Percentiles rank a stretch among this genome's conserved stretches.
Evolutionary conservation across 768 basidiomycete genomes (phyloP).

Genomic region (Peribolospora baueri): DNA sequence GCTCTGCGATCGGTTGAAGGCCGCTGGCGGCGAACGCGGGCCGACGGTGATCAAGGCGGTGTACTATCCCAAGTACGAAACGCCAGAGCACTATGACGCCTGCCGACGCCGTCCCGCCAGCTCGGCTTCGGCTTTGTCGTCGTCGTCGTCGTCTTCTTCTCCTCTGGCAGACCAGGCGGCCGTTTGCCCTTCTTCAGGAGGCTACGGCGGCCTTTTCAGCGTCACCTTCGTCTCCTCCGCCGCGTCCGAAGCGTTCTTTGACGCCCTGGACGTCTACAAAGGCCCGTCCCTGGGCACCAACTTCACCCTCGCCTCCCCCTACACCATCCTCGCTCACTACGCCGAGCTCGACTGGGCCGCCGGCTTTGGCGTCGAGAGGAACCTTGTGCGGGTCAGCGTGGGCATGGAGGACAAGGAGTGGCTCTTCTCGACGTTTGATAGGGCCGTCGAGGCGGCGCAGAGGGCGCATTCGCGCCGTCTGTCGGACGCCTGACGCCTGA

Average conservation of each 20-base stretch:
- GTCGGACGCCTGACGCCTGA: neutral
- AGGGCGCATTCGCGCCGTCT: constrained; percentile 10
- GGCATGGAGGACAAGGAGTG: constrained; percentile 51
- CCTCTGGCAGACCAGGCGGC: neutral
- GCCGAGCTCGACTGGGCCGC: constrained; percentile 77
- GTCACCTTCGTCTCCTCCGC: constrained; percentile 38
- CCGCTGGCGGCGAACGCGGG: constrained; percentile 23
- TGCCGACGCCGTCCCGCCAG: constrained; percentile 29
- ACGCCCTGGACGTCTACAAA: constrained; percentile 56
- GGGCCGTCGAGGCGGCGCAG: constrained; percentile 54
- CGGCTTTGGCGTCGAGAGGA: constrained; percentile 56
- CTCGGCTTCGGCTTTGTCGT: neutral
- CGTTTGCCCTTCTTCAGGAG: neutral
- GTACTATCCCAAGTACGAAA: constrained; percentile 67
- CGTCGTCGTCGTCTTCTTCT: neutral
- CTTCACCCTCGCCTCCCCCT: constrained; percentile 86
- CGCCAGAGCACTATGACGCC: constrained; percentile 41
- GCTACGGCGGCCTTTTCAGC: constrained; percentile 30
- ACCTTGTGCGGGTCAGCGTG: constrained; percentile 68
- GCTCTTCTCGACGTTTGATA: constrained; percentile 35
- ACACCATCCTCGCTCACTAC: constrained; percentile 77
- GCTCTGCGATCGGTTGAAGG: constrained; percentile 49
- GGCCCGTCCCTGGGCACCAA: constrained; percentile 69
- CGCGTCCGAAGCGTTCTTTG: constrained; percentile 18
- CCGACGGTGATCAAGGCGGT: constrained; percentile 43